Percentiles rank a stretch among this genome's conserved stretches.
Conservation (phyloP, 2,329 filamentous ascomycete genomes). For the Dryadomyces quercus-mongolicae region DNA sequence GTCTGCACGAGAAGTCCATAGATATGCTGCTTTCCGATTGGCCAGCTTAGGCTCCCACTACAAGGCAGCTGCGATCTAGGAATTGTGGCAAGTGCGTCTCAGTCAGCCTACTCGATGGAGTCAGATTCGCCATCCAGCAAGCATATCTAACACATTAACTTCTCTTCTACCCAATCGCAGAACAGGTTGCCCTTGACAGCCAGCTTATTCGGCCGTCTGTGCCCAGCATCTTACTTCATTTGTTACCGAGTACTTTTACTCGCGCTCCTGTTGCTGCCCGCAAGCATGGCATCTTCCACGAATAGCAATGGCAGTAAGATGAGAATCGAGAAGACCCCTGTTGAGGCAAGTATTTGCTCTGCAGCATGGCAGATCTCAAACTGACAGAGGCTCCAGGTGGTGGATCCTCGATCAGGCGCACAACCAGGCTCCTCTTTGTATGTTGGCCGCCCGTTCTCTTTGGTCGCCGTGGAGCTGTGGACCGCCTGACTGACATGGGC, state of each 20-base stretch:
- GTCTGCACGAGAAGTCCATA: background rate
- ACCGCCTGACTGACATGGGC: background rate
- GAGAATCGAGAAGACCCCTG: background rate
- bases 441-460: background rate
- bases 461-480: no score
- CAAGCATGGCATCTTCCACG: background rate
- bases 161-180: no score
- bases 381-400: background rate
- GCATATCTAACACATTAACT: no score
- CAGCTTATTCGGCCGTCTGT: background rate
- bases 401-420: slow-evolving; percentile 4
- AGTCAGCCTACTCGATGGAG: no score
- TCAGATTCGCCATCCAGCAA: no score
- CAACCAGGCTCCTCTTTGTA: slow-evolving; percentile 4
- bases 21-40: background rate
- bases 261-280: background rate
- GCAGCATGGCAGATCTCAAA: background rate
- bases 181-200: no score
- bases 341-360: background rate
- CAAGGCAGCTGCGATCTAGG: no score
- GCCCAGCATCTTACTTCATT: background rate
- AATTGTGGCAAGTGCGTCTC: no score
- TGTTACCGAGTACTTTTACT: background rate
- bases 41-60: background rate
- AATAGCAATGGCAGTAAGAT: no score